These are phyloP conservation scores for Trapa incisa DNA, from an alignment of 345 rosid genomes.

Conservation along the genomic window DNA sequence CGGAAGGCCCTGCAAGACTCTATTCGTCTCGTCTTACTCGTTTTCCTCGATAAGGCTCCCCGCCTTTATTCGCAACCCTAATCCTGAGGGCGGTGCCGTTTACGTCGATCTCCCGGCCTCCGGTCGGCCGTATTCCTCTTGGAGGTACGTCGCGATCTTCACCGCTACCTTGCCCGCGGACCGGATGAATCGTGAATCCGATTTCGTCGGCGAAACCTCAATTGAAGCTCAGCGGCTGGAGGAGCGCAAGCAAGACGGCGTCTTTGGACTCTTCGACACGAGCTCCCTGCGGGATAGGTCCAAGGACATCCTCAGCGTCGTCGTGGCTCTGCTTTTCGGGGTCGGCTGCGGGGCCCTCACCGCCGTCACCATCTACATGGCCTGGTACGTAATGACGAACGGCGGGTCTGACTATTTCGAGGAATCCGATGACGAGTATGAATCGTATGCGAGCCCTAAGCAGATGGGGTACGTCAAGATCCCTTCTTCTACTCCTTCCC, in stretches of 20 bases:
- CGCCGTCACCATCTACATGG: slow-evolving; percentile 75
- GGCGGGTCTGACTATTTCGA: slow-evolving; percentile 28
- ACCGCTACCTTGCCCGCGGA: neutral
- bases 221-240: slow-evolving; percentile 6
- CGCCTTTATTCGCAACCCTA: too few relatives aligned
- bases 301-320: slow-evolving; percentile 83
- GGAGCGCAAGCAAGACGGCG: slow-evolving; percentile 8
- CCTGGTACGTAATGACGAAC: slow-evolving; percentile 55
- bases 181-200: neutral
- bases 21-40: too few relatives aligned
- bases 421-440: slow-evolving; percentile 29
- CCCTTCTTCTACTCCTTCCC: slow-evolving; percentile 23
- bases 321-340: slow-evolving; percentile 70
- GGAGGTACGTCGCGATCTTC: neutral
- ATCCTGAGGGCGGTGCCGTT: too few relatives aligned
- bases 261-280: slow-evolving; percentile 28
- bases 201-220: neutral
- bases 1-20: too few relatives aligned
- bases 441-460: slow-evolving; percentile 34
- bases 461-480: slow-evolving; percentile 69
- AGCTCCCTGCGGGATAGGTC: slow-evolving; percentile 63
- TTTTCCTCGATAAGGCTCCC: too few relatives aligned
- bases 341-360: slow-evolving; percentile 94
- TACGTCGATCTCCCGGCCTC: too few relatives aligned
- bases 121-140: neutral